phyloP scores from a whole-genome alignment of 2,329 filamentous ascomycete species.

The Fulvia fulva region DNA sequence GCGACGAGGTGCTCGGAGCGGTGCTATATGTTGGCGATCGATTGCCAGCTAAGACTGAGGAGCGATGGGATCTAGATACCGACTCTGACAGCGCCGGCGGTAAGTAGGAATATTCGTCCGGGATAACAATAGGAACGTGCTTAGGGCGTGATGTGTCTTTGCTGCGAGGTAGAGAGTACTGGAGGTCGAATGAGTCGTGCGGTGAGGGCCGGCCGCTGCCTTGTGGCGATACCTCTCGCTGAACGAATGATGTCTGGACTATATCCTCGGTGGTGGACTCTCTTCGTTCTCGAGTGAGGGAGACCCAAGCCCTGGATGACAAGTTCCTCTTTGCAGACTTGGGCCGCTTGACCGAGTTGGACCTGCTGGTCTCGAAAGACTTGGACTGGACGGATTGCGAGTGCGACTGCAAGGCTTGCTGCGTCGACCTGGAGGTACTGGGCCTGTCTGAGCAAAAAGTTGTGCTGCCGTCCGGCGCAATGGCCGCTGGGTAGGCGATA shows the following conservation, averaged over 20 bases:
- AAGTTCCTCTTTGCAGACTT: slow-evolving; percentile 15
- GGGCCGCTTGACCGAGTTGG: slow-evolving; percentile 9
- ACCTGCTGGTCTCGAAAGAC: slow-evolving; percentile 15
- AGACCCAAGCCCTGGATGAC: slow-evolving; percentile 20
- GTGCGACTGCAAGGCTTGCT: slow-evolving; percentile 8
- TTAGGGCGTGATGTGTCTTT: slow-evolving; percentile 31
- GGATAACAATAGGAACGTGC: slow-evolving; percentile 44
- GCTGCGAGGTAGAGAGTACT: slow-evolving; percentile 8
- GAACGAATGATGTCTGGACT: slow-evolving; percentile 1
- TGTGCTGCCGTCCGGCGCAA: slow-evolving; percentile 14
- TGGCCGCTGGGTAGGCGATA: slow-evolving; percentile 21
- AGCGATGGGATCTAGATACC: slow-evolving; percentile 12
- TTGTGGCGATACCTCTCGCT: slow-evolving; percentile 10
- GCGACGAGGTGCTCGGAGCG: slow-evolving; percentile 1
- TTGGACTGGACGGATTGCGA: slow-evolving; percentile 10
- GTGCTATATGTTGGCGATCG: slow-evolving; percentile 11
- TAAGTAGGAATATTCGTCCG: slow-evolving; percentile 33
- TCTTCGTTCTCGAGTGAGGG: slow-evolving; percentile 10
- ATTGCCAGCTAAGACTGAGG: slow-evolving; percentile 11
- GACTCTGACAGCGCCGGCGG: slow-evolving; percentile 12
- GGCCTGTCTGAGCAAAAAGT: slow-evolving; percentile 3
- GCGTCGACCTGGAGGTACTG: slow-evolving; percentile 12
- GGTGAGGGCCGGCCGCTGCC: slow-evolving; percentile 13
- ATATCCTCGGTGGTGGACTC: background rate
- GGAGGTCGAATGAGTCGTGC: slow-evolving; percentile 22